Evolutionary conservation across 169 alveolate genomes (phyloP).

Genomic region (Eimeria falciformis): DNA sequence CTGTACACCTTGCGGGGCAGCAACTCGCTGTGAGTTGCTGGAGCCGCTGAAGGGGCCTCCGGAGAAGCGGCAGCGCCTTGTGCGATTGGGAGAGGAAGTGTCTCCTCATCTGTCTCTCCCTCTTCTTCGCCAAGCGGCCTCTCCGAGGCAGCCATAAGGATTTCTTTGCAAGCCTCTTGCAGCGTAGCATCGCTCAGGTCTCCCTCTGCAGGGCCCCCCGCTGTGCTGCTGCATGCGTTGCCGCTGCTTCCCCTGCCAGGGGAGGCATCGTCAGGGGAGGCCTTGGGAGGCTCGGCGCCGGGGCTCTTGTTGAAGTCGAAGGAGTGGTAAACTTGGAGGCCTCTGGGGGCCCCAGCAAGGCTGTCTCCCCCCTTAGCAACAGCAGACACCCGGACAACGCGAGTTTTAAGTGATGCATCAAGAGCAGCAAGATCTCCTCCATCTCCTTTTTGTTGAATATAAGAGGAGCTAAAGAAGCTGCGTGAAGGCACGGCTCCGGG

Average conservation of each 20-base stretch:
- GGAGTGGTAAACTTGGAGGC: background rate
- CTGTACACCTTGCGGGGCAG: background rate
- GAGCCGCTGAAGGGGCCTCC: background rate
- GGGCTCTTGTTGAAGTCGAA: background rate
- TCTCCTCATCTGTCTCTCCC: background rate
- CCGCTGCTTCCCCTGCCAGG: background rate
- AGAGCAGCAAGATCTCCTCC: background rate
- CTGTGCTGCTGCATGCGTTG: background rate
- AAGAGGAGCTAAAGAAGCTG: background rate
- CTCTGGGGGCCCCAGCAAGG: background rate
- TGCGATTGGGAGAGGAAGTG: background rate
- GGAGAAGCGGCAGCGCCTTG: background rate
- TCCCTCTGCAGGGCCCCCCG: background rate
- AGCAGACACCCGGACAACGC: background rate
- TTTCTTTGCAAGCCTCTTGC: background rate
- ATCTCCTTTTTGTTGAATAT: background rate
- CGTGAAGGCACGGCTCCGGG: background rate
- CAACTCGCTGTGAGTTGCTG: background rate
- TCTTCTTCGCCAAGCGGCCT: background rate
- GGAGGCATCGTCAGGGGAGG: background rate
- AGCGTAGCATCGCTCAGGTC: background rate
- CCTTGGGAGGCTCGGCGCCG: background rate
- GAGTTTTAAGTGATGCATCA: background rate
- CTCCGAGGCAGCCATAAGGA: background rate
- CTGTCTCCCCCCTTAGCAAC: background rate